phyloP scores from a whole-genome alignment of 495 filamentous ascomycete species.

The Bombardia bombarda region DNA sequence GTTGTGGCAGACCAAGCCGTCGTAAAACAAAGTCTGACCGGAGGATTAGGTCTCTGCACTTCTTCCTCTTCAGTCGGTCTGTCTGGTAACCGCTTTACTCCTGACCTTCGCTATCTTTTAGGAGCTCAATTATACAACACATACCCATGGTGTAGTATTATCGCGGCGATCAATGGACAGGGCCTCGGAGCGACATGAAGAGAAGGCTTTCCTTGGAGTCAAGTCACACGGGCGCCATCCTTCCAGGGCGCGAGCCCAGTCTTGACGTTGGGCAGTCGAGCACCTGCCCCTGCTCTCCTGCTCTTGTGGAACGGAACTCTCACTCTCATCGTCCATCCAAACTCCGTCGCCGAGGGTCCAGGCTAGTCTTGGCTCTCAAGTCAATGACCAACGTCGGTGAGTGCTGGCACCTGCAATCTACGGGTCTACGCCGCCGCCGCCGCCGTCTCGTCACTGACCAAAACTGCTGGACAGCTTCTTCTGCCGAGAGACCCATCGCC shows the following conservation, averaged over 20 bases:
- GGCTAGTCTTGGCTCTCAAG: slow-evolving; percentile 34
- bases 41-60: too few species aligned
- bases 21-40: too few species aligned
- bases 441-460: slow-evolving; percentile 1
- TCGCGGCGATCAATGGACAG: slow-evolving; percentile 11
- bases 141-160: slow-evolving; percentile 4
- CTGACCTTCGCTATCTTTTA: slow-evolving; percentile 12
- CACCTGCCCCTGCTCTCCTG: slow-evolving; percentile 1
- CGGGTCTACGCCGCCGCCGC: too few species aligned
- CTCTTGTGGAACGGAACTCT: neutral
- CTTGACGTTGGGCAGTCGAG: neutral
- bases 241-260: slow-evolving; percentile 2
- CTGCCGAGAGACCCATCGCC: slow-evolving; percentile 16
- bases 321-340: slow-evolving; percentile 21
- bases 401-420: slow-evolving; percentile 1
- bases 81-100: too few species aligned
- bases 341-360: slow-evolving; percentile 31
- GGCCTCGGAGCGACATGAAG: slow-evolving; percentile 17
- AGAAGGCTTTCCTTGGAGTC: slow-evolving; percentile 10
- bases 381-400: slow-evolving; percentile 39
- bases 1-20: too few species aligned
- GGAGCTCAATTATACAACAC: neutral
- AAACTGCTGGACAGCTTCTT: too few species aligned
- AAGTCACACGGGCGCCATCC: slow-evolving; percentile 6
- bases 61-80: too few species aligned